Evolutionary conservation across 192 early-diverging fungal species (phyloP), one percentile per base, ranked within the genome.

Genomic region (Podila horticola): DNA sequence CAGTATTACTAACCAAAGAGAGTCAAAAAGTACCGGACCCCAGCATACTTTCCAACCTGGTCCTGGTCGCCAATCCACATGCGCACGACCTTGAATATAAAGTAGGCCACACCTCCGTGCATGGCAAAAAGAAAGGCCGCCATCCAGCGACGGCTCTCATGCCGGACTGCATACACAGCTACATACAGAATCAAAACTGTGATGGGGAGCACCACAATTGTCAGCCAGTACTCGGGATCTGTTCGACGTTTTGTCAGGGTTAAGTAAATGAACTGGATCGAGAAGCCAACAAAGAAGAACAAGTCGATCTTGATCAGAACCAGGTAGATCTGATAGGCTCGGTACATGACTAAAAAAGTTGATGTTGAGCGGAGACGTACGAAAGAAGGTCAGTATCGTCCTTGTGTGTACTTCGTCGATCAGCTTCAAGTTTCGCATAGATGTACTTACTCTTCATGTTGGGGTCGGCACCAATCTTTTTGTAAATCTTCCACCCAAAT

Each of bases 301-400:
- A 94, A 83, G 68, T 94, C 92, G 31, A 95, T 88, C 83, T 95
- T 95, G 55, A 95, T 95, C 92, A 65, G 90, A 31, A 93, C 77
- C 73, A 95, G 64, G 73, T 93, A 94, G 66, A 95, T 88, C 64
- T 95, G 93, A 79, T 94, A 95, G 49, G 82, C 83, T 41, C 90
- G 87, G 71, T 88, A 91, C 88, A 89, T 91, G 31, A 70, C 88
- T 89, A 72, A 17, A 0, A 45, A 45, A 45, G 41, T 45, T 45
- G 15, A 45, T 36, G 34, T 11, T 36, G 34, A 36, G 9, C 7
- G 34, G 34, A 0, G 34, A 10, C 34, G 2, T 10, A 36, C 11
- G 34, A 36, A 36, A 6, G 34, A 36, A 15, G 41, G 15, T 45
- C 15, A 45, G 41, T 11, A 9, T 41, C 38, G 11, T 11, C 12